phyloP scores from a whole-genome alignment of 805 yeast genomes.

The Kazachstania taianensis region DNA sequence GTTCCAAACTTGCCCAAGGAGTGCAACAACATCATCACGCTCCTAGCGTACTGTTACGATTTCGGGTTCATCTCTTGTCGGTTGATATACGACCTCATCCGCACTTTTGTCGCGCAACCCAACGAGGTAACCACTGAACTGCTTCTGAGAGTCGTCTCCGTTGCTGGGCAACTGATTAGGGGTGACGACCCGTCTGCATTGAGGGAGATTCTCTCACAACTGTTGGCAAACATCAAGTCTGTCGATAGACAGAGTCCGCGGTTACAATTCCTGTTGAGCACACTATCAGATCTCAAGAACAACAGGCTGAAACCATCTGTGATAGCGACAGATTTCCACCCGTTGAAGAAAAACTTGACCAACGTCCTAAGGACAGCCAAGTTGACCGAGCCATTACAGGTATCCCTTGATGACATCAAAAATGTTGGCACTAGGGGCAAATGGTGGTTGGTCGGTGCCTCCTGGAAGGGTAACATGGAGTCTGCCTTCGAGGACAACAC shows the following conservation, averaged over 20 bases:
- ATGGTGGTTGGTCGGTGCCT: slow-evolving; percentile 99
- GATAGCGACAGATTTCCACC: slow-evolving; percentile 25
- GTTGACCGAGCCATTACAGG: slow-evolving; percentile 65
- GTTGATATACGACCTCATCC: slow-evolving; percentile 68
- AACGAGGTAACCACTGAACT: slow-evolving; percentile 70
- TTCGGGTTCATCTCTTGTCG: slow-evolving; percentile 67
- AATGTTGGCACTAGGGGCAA: slow-evolving; percentile 75
- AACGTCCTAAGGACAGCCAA: slow-evolving; percentile 35
- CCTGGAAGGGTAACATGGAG: slow-evolving; percentile 70
- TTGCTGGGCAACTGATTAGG: slow-evolving; percentile 77
- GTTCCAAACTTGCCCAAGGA: slow-evolving; percentile 30
- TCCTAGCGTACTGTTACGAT: slow-evolving; percentile 66
- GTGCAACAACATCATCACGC: slow-evolving; percentile 56
- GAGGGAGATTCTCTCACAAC: slow-evolving; percentile 54
- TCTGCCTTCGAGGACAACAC: slow-evolving; percentile 21
- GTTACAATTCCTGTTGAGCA: slow-evolving; percentile 73
- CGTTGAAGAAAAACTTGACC: slow-evolving; percentile 40
- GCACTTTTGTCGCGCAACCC: slow-evolving; percentile 40
- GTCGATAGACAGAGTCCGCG: slow-evolving; percentile 53
- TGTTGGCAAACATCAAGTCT: slow-evolving; percentile 18
- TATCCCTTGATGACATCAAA: slow-evolving; percentile 63
- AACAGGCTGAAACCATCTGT: slow-evolving; percentile 53
- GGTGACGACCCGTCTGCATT: slow-evolving; percentile 82
- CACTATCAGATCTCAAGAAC: slow-evolving; percentile 75
- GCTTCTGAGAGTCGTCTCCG: slow-evolving; percentile 58